phyloP scores from a whole-genome alignment of 2,329 filamentous ascomycete genomes.

The Colletotrichum simmondsii region DNA sequence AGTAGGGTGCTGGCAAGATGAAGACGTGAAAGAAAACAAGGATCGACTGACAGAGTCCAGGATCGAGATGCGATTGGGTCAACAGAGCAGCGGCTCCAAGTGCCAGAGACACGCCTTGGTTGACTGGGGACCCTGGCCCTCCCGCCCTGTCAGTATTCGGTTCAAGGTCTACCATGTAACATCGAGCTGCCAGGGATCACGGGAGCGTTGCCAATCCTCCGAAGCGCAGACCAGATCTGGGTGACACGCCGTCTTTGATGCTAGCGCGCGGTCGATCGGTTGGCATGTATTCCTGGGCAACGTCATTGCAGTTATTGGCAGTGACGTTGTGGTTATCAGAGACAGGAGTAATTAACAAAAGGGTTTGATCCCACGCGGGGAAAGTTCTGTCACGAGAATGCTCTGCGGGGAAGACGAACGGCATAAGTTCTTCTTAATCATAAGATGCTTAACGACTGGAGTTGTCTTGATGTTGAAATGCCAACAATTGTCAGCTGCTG shows the following conservation, averaged over 20 bases:
- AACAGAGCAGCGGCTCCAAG: background rate
- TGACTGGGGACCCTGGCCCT: background rate
- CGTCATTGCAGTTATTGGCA: background rate
- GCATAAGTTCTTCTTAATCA: background rate
- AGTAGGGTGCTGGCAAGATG: background rate
- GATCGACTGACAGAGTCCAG: background rate
- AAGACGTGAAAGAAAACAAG: background rate
- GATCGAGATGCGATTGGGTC: slow-evolving; percentile 26
- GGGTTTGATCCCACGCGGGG: slow-evolving; percentile 1
- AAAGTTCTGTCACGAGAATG: slow-evolving; percentile 19
- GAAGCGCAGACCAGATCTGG: background rate
- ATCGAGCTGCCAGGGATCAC: background rate
- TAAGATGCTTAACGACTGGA: background rate
- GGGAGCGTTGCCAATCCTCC: background rate
- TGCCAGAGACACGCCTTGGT: background rate
- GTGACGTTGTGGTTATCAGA: background rate
- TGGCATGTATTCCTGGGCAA: background rate
- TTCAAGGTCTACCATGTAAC: background rate
- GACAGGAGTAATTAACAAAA: background rate
- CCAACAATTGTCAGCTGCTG: background rate
- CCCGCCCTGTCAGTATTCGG: slow-evolving; percentile 3
- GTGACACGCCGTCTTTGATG: background rate
- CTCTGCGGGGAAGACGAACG: background rate
- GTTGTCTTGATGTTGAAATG: background rate
- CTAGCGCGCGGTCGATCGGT: background rate